A percentile compares a stretch with the other conserved stretches of the same genome.
These are phyloP conservation scores for Coemansia sp. DNA, from an alignment of 192 early-diverging fungal genomes.

Conservation along the genomic window DNA sequence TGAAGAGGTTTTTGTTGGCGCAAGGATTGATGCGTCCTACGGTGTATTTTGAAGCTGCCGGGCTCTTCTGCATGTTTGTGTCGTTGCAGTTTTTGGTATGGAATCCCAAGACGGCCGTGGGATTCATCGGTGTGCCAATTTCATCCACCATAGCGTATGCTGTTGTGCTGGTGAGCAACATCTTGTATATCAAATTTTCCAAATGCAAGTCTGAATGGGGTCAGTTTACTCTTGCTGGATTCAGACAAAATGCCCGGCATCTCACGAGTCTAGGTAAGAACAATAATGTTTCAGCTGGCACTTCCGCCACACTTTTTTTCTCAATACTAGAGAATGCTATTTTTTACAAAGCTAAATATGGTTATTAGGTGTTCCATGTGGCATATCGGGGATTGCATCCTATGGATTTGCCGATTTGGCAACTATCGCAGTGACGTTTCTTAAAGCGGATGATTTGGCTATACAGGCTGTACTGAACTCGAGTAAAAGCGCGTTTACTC, in stretches of 20 bases:
- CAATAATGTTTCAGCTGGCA: not conserved
- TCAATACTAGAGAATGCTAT: not conserved
- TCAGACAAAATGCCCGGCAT: slow-evolving; percentile 28
- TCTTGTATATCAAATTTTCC: slow-evolving; percentile 56
- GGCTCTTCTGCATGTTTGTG: slow-evolving; percentile 66
- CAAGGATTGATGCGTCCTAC: slow-evolving; percentile 90
- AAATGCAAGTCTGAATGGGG: slow-evolving; percentile 44
- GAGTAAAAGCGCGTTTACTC: slow-evolving; percentile 66
- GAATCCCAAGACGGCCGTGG: slow-evolving; percentile 52
- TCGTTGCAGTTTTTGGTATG: slow-evolving; percentile 77
- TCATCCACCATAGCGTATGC: slow-evolving; percentile 63
- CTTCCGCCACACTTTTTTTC: not conserved
- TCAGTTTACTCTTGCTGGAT: slow-evolving; percentile 22
- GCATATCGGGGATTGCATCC: slow-evolving; percentile 43
- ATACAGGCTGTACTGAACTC: slow-evolving; percentile 81
- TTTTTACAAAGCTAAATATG: too few species aligned
- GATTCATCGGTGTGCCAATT: slow-evolving; percentile 70
- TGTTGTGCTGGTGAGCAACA: slow-evolving; percentile 56
- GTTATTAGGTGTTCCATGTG: slow-evolving; percentile 47
- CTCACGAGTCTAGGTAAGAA: slow-evolving; percentile 35
- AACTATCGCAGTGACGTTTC: slow-evolving; percentile 70
- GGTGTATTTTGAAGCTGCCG: slow-evolving; percentile 70
- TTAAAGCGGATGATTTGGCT: slow-evolving; percentile 74
- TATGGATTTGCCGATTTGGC: slow-evolving; percentile 65
- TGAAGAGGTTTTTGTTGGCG: slow-evolving; percentile 80